Base-by-base conservation (phyloP, 2,329 filamentous ascomycete genomes). In the Talaromyces sp. region DNA sequence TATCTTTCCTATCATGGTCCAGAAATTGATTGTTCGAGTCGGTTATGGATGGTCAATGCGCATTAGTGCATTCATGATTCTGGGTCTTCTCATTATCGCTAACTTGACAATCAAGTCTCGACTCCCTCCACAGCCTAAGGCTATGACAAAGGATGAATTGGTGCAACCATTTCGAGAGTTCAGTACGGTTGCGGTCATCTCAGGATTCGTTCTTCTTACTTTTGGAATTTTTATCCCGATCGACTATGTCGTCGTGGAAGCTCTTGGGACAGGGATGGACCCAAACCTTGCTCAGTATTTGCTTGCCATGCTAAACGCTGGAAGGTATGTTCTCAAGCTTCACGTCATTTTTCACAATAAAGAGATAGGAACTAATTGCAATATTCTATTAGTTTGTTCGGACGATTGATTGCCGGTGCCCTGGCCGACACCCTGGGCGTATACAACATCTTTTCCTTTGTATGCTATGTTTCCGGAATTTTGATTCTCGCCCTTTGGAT, bases 1-100 rank as follows among this genome's bases (percentile, higher is more conserved):
- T 16, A 82, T 88, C 41, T 83, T 88, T 57, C 87, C 87, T 0
- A 87, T 88, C 70, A 86, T 89, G 82, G 81, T 88, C 13, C 75
- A 81, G 1, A 81, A 81, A 39, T 74, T 89, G 24, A 83, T 88
- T 54, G 77, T 78, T 0, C 39, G 79, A 57, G 77, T 87, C 60
- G 83, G 85, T 39, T 85, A 86, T 70, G 72, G 77, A 45, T 88
- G 85, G 87, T 76, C 84, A 0, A 85, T 88, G 79, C 80, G 85
- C 9, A 82, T 82, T 57, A 79, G 78, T 27, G 78, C 85, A 14
- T 86, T 90, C 64, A 76, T 90, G 58, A 87, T 90, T 67, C 82
- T 91, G 66, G 82, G 80, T 63, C 76, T 86, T 66, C 79, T 85
- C 66, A 74, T 82, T 39, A 78, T 89, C 66, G 82, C 85, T 41